These are phyloP conservation scores for Annona squamosa DNA, from an alignment of 164 flowering plant genomes.

Conservation along the genomic window DNA sequence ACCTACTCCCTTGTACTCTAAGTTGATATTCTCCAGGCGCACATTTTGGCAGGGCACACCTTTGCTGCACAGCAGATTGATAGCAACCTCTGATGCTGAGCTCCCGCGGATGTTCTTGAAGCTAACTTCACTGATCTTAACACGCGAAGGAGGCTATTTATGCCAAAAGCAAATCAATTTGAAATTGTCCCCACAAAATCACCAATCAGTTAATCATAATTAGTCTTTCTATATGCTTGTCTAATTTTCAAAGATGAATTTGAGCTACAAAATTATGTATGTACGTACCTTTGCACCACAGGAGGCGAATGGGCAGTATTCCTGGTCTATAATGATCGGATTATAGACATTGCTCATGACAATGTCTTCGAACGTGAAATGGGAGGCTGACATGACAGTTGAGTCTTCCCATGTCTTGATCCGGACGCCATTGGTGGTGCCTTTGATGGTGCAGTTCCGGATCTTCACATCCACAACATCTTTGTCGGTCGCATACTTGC, in stretches of 20 bases:
- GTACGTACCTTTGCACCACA: slow-evolving; percentile 3
- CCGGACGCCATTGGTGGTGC: slow-evolving; percentile 50
- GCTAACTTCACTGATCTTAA: slow-evolving; percentile 18
- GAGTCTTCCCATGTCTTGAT: slow-evolving; percentile 45
- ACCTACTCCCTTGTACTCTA: slow-evolving; percentile 15
- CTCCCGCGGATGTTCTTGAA: slow-evolving; percentile 22
- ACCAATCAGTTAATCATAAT: too few relatives aligned
- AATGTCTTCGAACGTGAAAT: slow-evolving; percentile 37
- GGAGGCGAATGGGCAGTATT: slow-evolving; percentile 28
- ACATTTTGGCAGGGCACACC: slow-evolving; percentile 18
- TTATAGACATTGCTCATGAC: slow-evolving; percentile 39
- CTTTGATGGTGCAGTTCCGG: slow-evolving; percentile 33
- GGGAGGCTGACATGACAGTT: slow-evolving; percentile 18
- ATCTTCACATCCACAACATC: slow-evolving; percentile 34
- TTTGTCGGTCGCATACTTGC: slow-evolving; percentile 39
- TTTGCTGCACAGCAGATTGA: slow-evolving; percentile 22
- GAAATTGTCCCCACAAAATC: too few relatives aligned
- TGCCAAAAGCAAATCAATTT: too few relatives aligned
- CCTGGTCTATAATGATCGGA: slow-evolving; percentile 63
- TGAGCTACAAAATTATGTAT: too few relatives aligned
- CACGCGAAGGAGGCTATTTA: slow-evolving; percentile 16
- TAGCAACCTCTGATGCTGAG: slow-evolving; percentile 12
- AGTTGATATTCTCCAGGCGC: slow-evolving; percentile 16
- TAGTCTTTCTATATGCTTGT: too few relatives aligned
- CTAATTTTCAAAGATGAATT: too few relatives aligned